Evolutionary conservation across 495 filamentous ascomycete genomes (phyloP).

Genomic region (Hamigera avellanea): DNA sequence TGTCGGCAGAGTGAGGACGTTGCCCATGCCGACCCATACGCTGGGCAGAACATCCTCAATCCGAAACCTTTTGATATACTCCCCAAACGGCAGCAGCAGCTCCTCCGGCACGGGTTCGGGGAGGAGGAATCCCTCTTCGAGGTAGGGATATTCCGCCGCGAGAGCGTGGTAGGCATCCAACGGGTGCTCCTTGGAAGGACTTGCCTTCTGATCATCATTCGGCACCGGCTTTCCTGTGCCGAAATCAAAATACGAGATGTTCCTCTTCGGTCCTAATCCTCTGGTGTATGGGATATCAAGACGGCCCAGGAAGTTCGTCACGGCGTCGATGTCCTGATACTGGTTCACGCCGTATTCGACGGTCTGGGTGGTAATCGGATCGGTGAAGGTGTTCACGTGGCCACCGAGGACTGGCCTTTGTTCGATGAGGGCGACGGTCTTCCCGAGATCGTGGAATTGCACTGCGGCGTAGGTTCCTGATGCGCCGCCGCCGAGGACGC

Average conservation of each 20-base stretch:
- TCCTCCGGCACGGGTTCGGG: slow-evolving; percentile 36
- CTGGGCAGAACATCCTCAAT: slow-evolving; percentile 13
- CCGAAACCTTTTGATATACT: slow-evolving; percentile 35
- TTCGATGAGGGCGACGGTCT: slow-evolving; percentile 28
- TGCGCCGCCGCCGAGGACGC: slow-evolving; percentile 37
- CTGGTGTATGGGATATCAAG: too few species aligned
- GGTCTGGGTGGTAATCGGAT: slow-evolving; percentile 11
- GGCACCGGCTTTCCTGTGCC: slow-evolving; percentile 6
- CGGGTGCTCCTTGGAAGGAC: not conserved
- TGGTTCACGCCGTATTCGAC: not conserved
- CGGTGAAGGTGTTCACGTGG: slow-evolving; percentile 27
- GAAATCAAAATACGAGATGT: slow-evolving; percentile 1
- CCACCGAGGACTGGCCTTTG: slow-evolving; percentile 22
- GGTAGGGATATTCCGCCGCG: slow-evolving; percentile 26
- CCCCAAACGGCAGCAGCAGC: slow-evolving; percentile 33
- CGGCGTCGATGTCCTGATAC: slow-evolving; percentile 3
- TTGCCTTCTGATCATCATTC: too few species aligned
- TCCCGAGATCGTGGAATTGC: slow-evolving; percentile 19
- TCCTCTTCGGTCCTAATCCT: too few species aligned
- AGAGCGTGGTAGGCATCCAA: not conserved
- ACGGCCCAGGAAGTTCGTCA: too few species aligned
- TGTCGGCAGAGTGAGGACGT: slow-evolving; percentile 12
- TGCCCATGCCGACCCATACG: slow-evolving; percentile 16
- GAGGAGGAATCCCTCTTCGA: slow-evolving; percentile 27
- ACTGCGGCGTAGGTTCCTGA: slow-evolving; percentile 38